A percentile compares a stretch with the other conserved stretches of the same genome.
phyloP scores from a whole-genome alignment of 2,329 filamentous ascomycete genomes.

The Alternaria arbusti region DNA sequence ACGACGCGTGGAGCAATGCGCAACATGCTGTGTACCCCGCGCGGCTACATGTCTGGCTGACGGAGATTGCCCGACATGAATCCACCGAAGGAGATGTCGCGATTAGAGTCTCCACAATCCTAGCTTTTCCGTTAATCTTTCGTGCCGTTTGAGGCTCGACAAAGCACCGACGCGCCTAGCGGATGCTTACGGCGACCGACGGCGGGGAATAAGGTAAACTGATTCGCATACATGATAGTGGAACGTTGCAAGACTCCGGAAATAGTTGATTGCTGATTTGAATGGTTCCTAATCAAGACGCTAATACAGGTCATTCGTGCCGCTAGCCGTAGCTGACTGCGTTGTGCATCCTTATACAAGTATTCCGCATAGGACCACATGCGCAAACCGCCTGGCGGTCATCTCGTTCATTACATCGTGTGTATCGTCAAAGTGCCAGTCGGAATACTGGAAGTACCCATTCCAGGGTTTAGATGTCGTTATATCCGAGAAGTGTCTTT shows the following conservation, averaged over 20 bases:
- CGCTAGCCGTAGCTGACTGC: conserved; percentile 8
- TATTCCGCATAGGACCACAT: background rate
- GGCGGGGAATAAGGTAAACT: background rate
- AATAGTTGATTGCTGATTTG: conserved; percentile 3
- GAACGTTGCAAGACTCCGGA: conserved; percentile 1
- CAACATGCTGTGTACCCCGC: background rate
- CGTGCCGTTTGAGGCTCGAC: background rate
- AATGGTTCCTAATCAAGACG: background rate
- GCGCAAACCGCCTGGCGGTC: conserved; percentile 9
- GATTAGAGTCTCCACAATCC: background rate
- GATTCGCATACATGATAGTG: background rate
- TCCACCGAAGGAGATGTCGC: background rate
- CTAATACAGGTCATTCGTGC: conserved; percentile 6
- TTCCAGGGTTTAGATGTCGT: conserved; percentile 50
- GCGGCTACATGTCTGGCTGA: background rate
- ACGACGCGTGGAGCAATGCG: conserved; percentile 14
- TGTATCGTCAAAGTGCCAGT: conserved; percentile 14
- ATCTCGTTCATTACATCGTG: conserved; percentile 32
- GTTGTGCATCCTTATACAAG: conserved; percentile 2
- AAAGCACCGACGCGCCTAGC: background rate
- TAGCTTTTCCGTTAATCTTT: background rate
- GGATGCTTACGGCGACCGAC: background rate
- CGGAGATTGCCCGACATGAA: background rate
- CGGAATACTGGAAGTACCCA: background rate
- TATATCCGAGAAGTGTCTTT: conserved; percentile 58